Evolutionary conservation across 2,329 filamentous ascomycete genomes (phyloP), one percentile per base, ranked within the genome.

Genomic region (Curvularia sp.): DNA sequence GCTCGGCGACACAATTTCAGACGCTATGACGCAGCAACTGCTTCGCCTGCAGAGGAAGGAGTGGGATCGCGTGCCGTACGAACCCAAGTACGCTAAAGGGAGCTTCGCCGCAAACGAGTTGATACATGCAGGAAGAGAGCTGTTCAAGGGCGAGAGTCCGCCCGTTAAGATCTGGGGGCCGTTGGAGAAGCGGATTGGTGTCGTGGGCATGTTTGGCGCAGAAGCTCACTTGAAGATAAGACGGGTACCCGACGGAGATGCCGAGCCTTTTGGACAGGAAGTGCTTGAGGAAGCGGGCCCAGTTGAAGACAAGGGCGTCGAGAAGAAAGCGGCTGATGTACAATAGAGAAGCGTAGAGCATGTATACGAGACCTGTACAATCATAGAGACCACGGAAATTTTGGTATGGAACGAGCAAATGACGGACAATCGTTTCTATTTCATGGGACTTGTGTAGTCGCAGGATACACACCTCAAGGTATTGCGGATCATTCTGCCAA

Each of bases 51-150:
- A 77, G 64, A 62, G 70, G 25, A 68, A 70, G 34, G 71, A 74
- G 59, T 77, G 74, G 74, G 74, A 76, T 56, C 67, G 68, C 32
- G 67, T 68, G 55, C 61, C 70, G 4, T 77, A 76, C 43, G 67
- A 71, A 65, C 74, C 74, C 23, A 76, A 72, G 59, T 77, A 77
- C 39, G 64, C 67, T 3, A 63, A 66, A 7, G 73, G 70, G n/a
- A 75, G 72, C 54, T 67, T 73, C 42, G 73, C 64, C 1, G 72
- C 71, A 19, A 65, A 67, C 23, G 67, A 74, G 49, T 42, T 77
- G 60, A 66, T 76, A 45, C 65, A 74, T 48, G 65, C 64, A 8
- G 74, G 74, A 10, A 60, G 71, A 47, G 69, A 72, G 51, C 49
- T 77, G 18, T 74, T 75, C 48, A 69, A 59, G 52, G 74, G 74